Conservation (phyloP, 306 rosid species). For the Senna siamea region DNA sequence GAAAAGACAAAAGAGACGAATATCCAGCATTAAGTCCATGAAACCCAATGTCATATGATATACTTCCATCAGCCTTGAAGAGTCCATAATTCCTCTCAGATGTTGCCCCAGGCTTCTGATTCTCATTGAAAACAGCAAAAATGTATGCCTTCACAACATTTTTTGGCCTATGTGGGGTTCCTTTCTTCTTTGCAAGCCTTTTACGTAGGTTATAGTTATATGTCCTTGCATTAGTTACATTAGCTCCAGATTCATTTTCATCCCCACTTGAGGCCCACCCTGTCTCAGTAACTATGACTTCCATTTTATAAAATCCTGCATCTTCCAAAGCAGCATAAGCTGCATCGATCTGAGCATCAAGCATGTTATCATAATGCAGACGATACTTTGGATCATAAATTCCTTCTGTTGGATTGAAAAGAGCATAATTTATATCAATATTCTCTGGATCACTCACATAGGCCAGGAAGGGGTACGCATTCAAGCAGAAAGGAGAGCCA, state of each 20-base stretch:
- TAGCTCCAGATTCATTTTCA: slow-evolving; percentile 74
- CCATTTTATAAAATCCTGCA: slow-evolving; percentile 82
- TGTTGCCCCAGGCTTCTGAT: slow-evolving; percentile 63
- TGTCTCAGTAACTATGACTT: slow-evolving; percentile 90
- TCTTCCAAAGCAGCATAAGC: slow-evolving; percentile 85
- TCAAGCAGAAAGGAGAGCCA: slow-evolving; percentile 96
- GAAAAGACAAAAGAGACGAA: slow-evolving; percentile 56
- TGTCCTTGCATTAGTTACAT: slow-evolving; percentile 70
- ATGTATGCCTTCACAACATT: slow-evolving; percentile 76
- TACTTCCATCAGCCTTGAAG: slow-evolving; percentile 91
- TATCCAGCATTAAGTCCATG: slow-evolving; percentile 81
- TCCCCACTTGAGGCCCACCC: slow-evolving; percentile 96
- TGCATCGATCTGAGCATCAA: slow-evolving; percentile 98
- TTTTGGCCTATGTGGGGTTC: slow-evolving; percentile 91
- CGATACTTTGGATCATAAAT: slow-evolving; percentile 65
- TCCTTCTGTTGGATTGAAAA: slow-evolving; percentile 73
- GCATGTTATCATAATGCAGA: slow-evolving; percentile 95
- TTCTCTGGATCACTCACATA: slow-evolving; percentile 65
- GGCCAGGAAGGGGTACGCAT: slow-evolving; percentile 85
- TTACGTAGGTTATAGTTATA: slow-evolving; percentile 88
- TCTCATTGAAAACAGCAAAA: slow-evolving; percentile 87
- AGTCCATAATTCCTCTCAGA: slow-evolving; percentile 92
- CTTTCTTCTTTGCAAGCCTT: slow-evolving; percentile 91
- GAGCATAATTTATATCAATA: slow-evolving; percentile 91
- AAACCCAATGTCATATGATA: slow-evolving; percentile 84